Evolutionary conservation across 805 yeast genomes (phyloP), one percentile per base, ranked within the genome.

Genomic region (Phaffomyces thermotolerans): DNA sequence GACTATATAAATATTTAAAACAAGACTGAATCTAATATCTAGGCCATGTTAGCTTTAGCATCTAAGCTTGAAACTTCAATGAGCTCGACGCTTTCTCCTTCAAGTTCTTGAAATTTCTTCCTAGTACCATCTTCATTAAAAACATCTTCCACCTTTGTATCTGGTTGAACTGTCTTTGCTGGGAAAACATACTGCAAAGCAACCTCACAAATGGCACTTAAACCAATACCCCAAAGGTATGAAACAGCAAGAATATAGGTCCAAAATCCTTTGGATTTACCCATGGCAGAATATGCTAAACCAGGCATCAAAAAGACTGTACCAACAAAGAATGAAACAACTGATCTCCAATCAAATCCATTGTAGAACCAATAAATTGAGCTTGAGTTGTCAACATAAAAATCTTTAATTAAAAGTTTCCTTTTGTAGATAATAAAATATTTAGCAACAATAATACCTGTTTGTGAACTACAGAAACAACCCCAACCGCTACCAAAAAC

Each of bases 291-390:
- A 34, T 41, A 45, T 2, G 45, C 58, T 25, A 58, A 42, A 14
- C 61, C 62, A 4, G 62, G 62, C 37, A 58, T 40, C 6, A 58
- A 44, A 27, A 56, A 53, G 1, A 45, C 45, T 6, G 54, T 51
- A 5, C 59, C 58, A 25, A 56, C 17, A 9, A 50, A 23, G 25
- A 51, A 51, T 8, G 59, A 48, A 9, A 36, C 44, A n/a, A 54
- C 38, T 10, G 54, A 43, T 46, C 62, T 52, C 62, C 61, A 58
- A 46, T 58, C 58, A 33, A 52, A n/a, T 10, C 61, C 61, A 15
- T 46, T 41, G 33, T 43, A 44, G 36, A 47, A 49, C 52, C 52
- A 49, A 38, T 57, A 51, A 34, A 51, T 52, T 6, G 57, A 53
- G 31, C 36, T 33, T 12, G 12, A 17, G 20, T 36, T 36, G 6